Evolutionary conservation across 2,329 filamentous ascomycete genomes (phyloP).

Genomic region (Penicillium aurantiogriseum): DNA sequence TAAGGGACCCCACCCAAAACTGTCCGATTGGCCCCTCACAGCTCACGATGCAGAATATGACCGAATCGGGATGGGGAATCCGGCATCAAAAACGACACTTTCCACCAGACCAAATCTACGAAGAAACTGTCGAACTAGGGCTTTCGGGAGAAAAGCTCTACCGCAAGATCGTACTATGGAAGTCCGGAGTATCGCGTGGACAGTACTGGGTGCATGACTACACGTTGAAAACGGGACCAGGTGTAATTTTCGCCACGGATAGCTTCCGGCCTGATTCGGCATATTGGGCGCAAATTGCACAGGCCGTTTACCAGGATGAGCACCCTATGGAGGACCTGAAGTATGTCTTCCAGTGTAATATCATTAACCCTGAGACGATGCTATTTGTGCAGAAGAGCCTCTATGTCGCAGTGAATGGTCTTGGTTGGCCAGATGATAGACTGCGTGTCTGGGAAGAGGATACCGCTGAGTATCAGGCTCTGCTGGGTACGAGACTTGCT

Average conservation of each 20-base stretch:
- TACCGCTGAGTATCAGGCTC: background rate
- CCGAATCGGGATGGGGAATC: background rate
- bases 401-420: background rate
- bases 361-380: background rate
- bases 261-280: conserved; percentile 4
- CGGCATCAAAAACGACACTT: background rate
- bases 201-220: background rate
- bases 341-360: background rate
- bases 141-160: background rate
- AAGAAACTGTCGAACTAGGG: background rate
- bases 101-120: background rate
- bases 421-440: background rate
- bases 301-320: background rate
- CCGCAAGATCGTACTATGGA: background rate
- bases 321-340: background rate
- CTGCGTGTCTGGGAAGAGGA: background rate
- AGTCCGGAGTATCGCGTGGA: background rate
- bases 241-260: background rate
- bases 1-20: background rate
- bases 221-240: background rate
- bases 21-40: background rate
- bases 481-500: background rate
- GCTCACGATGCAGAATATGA: background rate
- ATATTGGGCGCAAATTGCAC: conserved; percentile 7
- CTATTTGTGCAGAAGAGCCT: background rate